Conservation (phyloP, 2,329 filamentous ascomycete species). For the Aspergillus thermomutatus region DNA sequence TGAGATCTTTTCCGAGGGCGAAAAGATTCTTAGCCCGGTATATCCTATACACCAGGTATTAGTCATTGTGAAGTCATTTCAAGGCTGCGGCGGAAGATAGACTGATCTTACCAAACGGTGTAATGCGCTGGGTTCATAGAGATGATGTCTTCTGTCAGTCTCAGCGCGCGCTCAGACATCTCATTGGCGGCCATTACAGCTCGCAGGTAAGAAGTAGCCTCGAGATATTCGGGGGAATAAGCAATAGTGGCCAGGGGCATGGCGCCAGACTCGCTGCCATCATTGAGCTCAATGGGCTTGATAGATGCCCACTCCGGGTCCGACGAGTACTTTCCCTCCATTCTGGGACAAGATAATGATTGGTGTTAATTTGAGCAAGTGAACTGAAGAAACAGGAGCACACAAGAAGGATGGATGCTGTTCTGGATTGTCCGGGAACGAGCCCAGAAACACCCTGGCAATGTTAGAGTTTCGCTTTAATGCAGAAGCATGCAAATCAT, state of each 20-base stretch:
- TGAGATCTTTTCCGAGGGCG: slow-evolving; percentile 61
- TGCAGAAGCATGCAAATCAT: background rate
- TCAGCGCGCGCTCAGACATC: slow-evolving; percentile 71
- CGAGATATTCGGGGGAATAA: slow-evolving; percentile 83
- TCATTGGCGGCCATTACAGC: slow-evolving; percentile 90
- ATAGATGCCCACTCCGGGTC: slow-evolving; percentile 83
- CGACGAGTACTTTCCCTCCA: slow-evolving; percentile 51
- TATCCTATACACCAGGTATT: slow-evolving; percentile 50
- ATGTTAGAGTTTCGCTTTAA: background rate
- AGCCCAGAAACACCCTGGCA: background rate
- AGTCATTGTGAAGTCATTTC: background rate
- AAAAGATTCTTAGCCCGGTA: slow-evolving; percentile 81
- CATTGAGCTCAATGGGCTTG: slow-evolving; percentile 75
- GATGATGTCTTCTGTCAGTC: slow-evolving; percentile 86
- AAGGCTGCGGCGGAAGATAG: background rate
- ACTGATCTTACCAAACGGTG: slow-evolving; percentile 74
- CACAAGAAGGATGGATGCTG: background rate
- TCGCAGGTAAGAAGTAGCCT: slow-evolving; percentile 89
- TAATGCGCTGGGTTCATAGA: slow-evolving; percentile 94
- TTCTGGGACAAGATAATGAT: slow-evolving; percentile 11
- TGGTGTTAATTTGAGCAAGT: background rate
- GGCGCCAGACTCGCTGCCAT: slow-evolving; percentile 55
- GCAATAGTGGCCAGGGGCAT: slow-evolving; percentile 86
- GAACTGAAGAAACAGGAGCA: background rate
- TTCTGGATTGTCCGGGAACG: background rate